These are phyloP conservation scores for Meripilus lineatus DNA, from an alignment of 1,284 basidiomycete species.

Conservation along the genomic window DNA sequence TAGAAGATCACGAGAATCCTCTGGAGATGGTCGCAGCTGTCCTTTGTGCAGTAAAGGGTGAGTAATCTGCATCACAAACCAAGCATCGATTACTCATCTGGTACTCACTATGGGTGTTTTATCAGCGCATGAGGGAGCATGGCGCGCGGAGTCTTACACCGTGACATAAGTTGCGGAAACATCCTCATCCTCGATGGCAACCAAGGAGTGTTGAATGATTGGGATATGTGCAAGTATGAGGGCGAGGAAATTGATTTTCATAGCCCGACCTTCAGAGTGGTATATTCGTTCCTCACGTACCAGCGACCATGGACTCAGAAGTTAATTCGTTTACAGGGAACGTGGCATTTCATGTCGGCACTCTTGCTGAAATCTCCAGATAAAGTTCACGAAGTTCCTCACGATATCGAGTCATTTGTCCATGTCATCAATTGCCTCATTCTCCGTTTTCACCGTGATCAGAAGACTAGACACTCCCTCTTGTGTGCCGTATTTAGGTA, in stretches of 20 bases:
- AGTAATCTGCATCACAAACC: neutral
- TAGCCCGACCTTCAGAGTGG: neutral
- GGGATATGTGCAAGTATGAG: neutral
- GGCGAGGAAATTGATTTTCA: neutral
- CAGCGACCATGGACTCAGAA: neutral
- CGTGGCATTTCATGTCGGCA: slow-evolving; percentile 2
- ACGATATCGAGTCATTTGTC: slow-evolving; percentile 5
- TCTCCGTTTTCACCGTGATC: slow-evolving; percentile 1
- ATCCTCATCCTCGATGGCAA: slow-evolving; percentile 1
- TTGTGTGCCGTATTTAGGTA: neutral
- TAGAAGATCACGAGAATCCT: neutral
- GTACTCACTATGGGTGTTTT: neutral
- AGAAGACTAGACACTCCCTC: neutral
- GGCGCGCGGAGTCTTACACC: slow-evolving; percentile 1
- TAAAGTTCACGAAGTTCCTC: neutral
- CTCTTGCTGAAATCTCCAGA: neutral
- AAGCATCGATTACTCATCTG: too few species aligned
- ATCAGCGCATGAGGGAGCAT: neutral
- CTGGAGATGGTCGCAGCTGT: neutral
- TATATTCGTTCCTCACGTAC: neutral
- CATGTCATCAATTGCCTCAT: slow-evolving; percentile 1
- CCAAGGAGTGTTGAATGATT: neutral
- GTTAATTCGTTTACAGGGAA: neutral
- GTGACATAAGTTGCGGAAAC: slow-evolving; percentile 7
- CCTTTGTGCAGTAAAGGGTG: neutral